phyloP scores from a whole-genome alignment of 305 asterid species.

The Fraxinus platypoda region DNA sequence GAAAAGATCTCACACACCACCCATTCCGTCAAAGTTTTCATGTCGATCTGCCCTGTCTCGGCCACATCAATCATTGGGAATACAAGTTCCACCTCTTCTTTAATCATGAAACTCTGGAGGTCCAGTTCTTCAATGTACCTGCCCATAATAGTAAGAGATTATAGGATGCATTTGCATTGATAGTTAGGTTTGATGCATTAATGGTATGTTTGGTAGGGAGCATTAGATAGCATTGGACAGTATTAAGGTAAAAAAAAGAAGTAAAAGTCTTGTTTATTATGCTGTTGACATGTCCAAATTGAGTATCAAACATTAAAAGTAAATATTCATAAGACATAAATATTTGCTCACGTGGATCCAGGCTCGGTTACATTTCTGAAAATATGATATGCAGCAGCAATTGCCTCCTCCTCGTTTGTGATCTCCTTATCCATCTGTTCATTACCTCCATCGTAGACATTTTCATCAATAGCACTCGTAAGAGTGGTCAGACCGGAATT shows the following conservation, averaged over 20 bases:
- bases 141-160: conserved; percentile 5
- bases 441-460: conserved; percentile 37
- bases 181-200: not conserved
- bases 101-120: conserved; percentile 73
- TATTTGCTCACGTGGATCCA: conserved; percentile 45
- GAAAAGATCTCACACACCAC: conserved; percentile 49
- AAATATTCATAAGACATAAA: not conserved
- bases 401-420: conserved; percentile 63
- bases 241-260: not conserved
- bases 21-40: conserved; percentile 78
- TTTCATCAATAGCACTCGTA: conserved; percentile 44
- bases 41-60: conserved; percentile 69
- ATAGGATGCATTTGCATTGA: not conserved
- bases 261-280: not conserved
- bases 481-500: conserved; percentile 52
- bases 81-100: conserved; percentile 77
- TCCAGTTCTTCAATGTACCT: conserved; percentile 71
- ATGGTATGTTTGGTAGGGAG: not conserved
- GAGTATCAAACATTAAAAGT: not conserved
- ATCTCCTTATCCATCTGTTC: conserved; percentile 54
- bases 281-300: not conserved
- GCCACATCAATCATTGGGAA: conserved; percentile 82
- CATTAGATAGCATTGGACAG: not conserved
- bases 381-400: conserved; percentile 53
- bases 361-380: conserved; percentile 55